Evolutionary conservation across 371 early-diverging fungal species (phyloP).

Genomic region (Mortierella sp.): DNA sequence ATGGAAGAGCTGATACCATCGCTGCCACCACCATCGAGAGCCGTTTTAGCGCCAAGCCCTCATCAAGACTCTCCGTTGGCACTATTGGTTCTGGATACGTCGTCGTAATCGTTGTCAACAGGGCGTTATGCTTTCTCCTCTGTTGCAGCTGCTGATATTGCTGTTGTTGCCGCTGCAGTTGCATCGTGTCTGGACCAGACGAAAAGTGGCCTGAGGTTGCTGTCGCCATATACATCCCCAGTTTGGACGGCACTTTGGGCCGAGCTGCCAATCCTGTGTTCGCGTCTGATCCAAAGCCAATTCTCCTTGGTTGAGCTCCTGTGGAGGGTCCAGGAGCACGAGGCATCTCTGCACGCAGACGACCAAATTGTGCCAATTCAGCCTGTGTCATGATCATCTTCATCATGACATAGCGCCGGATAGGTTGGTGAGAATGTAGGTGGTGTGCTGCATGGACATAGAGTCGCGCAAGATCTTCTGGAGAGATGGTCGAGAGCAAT

Average conservation of each 20-base stretch:
- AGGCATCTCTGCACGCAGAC: conserved; percentile 48
- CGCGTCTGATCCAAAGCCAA: conserved; percentile 31
- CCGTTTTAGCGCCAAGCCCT: too few relatives aligned
- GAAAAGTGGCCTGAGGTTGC: conserved; percentile 2
- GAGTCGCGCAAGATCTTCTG: conserved; percentile 24
- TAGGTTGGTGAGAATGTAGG: conserved; percentile 49
- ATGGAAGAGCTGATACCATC: too few relatives aligned
- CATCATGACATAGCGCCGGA: conserved; percentile 42
- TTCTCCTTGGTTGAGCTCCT: conserved; percentile 30
- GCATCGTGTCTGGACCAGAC: not conserved
- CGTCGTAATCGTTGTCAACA: too few relatives aligned
- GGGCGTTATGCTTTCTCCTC: too few relatives aligned
- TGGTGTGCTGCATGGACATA: conserved; percentile 51
- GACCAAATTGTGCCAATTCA: conserved; percentile 34
- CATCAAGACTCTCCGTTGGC: too few relatives aligned
- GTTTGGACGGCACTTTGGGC: conserved; percentile 17
- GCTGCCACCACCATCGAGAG: too few relatives aligned
- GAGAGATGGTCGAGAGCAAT: conserved; percentile 30
- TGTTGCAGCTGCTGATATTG: not conserved
- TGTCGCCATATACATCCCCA: conserved; percentile 20
- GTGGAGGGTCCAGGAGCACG: conserved; percentile 40
- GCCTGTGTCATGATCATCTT: conserved; percentile 52
- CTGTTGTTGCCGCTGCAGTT: conserved; percentile 5
- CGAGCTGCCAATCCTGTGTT: conserved; percentile 24
- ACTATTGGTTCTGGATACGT: too few relatives aligned